A percentile compares a stretch with the other conserved stretches of the same genome.
Evolutionary conservation across 129 eudicot species (phyloP).

Genomic region (Saussurea involucrata): DNA sequence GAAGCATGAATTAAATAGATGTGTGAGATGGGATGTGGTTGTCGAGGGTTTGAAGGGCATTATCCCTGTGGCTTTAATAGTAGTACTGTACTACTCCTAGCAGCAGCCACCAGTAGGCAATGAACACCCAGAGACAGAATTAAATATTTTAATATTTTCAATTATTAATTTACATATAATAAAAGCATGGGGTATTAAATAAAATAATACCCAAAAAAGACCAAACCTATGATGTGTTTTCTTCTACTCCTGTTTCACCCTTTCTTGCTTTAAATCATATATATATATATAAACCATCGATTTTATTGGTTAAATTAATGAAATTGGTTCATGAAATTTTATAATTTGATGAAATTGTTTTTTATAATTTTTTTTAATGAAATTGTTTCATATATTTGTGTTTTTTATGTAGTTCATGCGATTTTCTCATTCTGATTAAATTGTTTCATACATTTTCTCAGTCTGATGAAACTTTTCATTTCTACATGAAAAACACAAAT

Average conservation of each 20-base stretch:
- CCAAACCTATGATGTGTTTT: conserved; percentile 23
- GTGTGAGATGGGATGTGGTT: conserved; percentile 31
- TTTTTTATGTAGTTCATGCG: no score
- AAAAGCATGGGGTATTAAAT: neutral
- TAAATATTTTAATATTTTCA: neutral
- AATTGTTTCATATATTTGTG: no score
- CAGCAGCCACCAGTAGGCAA: conserved; percentile 13
- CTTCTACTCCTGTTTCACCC: conserved; percentile 14
- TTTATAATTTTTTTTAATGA: no score
- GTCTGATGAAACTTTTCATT: no score
- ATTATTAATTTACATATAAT: neutral
- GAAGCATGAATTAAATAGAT: conserved; percentile 27
- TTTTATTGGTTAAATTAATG: no score
- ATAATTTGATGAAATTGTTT: no score
- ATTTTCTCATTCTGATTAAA: no score
- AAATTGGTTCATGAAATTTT: no score
- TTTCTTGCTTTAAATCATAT: conserved; percentile 11
- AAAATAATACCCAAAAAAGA: conserved; percentile 20
- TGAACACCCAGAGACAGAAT: neutral
- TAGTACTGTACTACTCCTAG: conserved; percentile 27
- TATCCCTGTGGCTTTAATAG: conserved; percentile 36
- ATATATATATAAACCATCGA: no score
- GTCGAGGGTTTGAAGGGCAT: conserved; percentile 33
- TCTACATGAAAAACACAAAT: no score
- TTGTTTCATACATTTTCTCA: no score